phyloP scores from a whole-genome alignment of 2,329 filamentous ascomycete species.

The Colletotrichum incanum region DNA sequence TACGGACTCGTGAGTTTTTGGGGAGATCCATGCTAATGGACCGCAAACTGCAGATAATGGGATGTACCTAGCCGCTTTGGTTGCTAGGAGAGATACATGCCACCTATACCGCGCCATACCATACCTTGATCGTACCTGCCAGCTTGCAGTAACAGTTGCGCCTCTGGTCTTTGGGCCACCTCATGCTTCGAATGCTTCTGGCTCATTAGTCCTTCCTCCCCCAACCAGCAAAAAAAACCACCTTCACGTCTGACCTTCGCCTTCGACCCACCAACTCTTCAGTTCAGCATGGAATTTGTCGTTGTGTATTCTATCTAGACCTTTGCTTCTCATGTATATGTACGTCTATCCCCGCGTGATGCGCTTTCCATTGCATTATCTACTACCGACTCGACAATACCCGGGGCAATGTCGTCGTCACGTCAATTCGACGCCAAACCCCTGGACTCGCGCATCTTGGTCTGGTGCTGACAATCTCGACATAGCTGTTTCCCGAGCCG shows the following conservation, averaged over 20 bases:
- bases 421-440: constrained; percentile 34
- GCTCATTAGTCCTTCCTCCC: constrained; percentile 33
- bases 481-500: constrained; percentile 46
- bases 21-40: constrained; percentile 9
- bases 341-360: constrained; percentile 22
- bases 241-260: constrained; percentile 24
- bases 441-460: constrained; percentile 26
- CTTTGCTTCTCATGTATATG: constrained; percentile 41
- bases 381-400: background rate
- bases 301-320: constrained; percentile 38
- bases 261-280: constrained; percentile 30
- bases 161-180: constrained; percentile 22
- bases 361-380: background rate
- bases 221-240: constrained; percentile 23
- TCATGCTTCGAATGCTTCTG: constrained; percentile 21
- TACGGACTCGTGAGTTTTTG: constrained; percentile 34
- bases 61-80: constrained; percentile 7
- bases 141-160: constrained; percentile 37
- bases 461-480: constrained; percentile 49
- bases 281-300: constrained; percentile 38
- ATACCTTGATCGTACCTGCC: constrained; percentile 39
- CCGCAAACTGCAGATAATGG: constrained; percentile 8
- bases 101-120: constrained; percentile 19
- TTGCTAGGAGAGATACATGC: constrained; percentile 24
- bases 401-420: constrained; percentile 16